Conservation (phyloP, 495 filamentous ascomycete species). For the Tuber calosporum region DNA sequence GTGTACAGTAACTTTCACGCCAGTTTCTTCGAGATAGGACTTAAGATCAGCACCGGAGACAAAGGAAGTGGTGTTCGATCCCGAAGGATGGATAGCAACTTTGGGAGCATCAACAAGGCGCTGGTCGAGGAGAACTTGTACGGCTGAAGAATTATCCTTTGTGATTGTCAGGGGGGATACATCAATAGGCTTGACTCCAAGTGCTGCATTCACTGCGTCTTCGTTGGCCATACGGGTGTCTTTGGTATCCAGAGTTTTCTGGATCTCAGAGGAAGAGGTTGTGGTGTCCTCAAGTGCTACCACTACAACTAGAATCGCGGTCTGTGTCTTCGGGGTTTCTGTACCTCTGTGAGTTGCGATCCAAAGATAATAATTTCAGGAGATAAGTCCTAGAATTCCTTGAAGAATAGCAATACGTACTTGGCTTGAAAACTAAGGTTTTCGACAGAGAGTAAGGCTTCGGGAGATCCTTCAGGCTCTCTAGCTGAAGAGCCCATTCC, state of each 20-base stretch:
- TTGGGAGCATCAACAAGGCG: conserved; percentile 34
- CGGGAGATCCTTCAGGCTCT: conserved; percentile 32
- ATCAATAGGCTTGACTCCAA: conserved; percentile 35
- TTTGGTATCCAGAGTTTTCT: conserved; percentile 40
- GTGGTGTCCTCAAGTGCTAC: conserved; percentile 41
- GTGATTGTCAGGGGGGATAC: conserved; percentile 41
- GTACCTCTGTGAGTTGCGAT: conserved; percentile 14
- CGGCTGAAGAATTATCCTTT: conserved; percentile 35
- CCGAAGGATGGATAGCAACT: conserved; percentile 41
- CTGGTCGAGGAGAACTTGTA: conserved; percentile 41
- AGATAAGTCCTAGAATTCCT: background rate
- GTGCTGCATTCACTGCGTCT: conserved; percentile 36
- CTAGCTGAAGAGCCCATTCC: conserved; percentile 40
- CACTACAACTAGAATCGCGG: conserved; percentile 36
- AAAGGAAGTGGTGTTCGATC: conserved; percentile 37
- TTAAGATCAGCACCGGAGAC: conserved; percentile 31
- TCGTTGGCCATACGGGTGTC: conserved; percentile 40
- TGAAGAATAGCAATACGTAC: conserved; percentile 26
- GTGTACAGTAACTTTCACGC: conserved; percentile 38
- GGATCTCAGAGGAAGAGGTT: conserved; percentile 31
- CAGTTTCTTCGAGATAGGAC: conserved; percentile 35
- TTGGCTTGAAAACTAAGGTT: conserved; percentile 43
- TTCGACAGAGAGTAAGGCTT: conserved; percentile 40
- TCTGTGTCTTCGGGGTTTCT: conserved; percentile 42
- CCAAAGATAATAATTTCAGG: conserved; percentile 2